These are phyloP conservation scores for Gnomoniopsis sp. DNA, from an alignment of 2,329 filamentous ascomycete genomes.

Conservation along the genomic window DNA sequence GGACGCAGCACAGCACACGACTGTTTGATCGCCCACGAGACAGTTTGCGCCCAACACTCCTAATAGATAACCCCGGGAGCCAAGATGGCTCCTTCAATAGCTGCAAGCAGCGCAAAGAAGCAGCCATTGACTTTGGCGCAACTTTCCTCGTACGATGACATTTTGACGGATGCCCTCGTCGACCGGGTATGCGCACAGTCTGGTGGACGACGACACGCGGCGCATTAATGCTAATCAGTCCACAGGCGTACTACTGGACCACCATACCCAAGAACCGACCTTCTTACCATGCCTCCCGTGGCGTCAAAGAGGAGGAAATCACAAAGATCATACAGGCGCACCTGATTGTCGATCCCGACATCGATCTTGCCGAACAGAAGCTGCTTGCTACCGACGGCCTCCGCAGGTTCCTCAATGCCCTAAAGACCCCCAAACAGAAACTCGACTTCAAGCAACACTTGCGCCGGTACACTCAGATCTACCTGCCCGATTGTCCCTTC, in stretches of 20 bases:
- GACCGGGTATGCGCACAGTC: constrained; percentile 70
- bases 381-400: constrained; percentile 72
- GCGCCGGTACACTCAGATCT: constrained; percentile 87
- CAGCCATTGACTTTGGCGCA: constrained; percentile 80
- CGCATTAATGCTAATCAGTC: constrained; percentile 20
- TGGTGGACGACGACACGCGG: background rate
- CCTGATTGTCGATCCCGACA: constrained; percentile 72
- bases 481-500: constrained; percentile 89
- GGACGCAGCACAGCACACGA: background rate
- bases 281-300: constrained; percentile 80
- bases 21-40: background rate
- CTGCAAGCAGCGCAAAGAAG: constrained; percentile 46
- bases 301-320: constrained; percentile 65
- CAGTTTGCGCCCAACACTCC: background rate
- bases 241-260: constrained; percentile 91
- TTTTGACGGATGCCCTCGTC: constrained; percentile 89
- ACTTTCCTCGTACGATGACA: constrained; percentile 90
- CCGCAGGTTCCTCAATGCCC: constrained; percentile 62
- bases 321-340: constrained; percentile 58
- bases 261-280: constrained; percentile 90
- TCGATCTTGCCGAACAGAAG: constrained; percentile 65
- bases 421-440: constrained; percentile 75
- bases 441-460: constrained; percentile 84
- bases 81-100: constrained; percentile 35
- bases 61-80: background rate